These are phyloP conservation scores for Alternaria postmessia DNA, from an alignment of 2,329 filamentous ascomycete genomes.

Conservation along the genomic window DNA sequence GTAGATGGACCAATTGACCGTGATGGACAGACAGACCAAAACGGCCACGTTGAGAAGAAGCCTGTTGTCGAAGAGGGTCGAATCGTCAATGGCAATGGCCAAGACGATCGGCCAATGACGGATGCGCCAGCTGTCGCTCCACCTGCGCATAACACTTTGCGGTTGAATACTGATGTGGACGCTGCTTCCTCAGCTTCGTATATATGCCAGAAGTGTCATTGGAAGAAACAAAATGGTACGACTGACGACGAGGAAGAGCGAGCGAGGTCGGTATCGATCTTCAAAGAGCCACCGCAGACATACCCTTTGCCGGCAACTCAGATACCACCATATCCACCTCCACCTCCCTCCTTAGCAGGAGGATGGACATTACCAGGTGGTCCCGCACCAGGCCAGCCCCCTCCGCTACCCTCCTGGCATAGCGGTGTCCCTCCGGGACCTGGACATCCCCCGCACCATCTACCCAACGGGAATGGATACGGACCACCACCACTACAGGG, in stretches of 20 bases:
- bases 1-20: constrained; percentile 32
- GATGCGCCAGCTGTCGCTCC: constrained; percentile 39
- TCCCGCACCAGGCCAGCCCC: constrained; percentile 34
- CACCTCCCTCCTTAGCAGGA: constrained; percentile 27
- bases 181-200: constrained; percentile 33
- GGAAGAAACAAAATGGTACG: constrained; percentile 53
- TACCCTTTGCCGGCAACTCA: constrained; percentile 43
- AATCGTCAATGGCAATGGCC: constrained; percentile 31
- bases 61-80: constrained; percentile 26
- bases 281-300: constrained; percentile 46
- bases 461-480: constrained; percentile 45
- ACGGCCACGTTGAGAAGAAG: constrained; percentile 27
- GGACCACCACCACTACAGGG: constrained; percentile 33
- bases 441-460: constrained; percentile 32
- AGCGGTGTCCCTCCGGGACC: constrained; percentile 35
- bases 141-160: constrained; percentile 26
- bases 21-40: constrained; percentile 32
- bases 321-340: constrained; percentile 34
- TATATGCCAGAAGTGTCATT: constrained; percentile 60
- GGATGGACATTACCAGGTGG: constrained; percentile 35
- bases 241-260: constrained; percentile 42
- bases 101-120: constrained; percentile 38
- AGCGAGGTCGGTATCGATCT: constrained; percentile 38
- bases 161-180: constrained; percentile 35
- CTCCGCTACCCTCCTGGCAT: constrained; percentile 44